Evolutionary conservation across 2,329 filamentous ascomycete genomes (phyloP), one percentile per base, ranked within the genome.

Genomic region (Pseudogymnoascus sp.): DNA sequence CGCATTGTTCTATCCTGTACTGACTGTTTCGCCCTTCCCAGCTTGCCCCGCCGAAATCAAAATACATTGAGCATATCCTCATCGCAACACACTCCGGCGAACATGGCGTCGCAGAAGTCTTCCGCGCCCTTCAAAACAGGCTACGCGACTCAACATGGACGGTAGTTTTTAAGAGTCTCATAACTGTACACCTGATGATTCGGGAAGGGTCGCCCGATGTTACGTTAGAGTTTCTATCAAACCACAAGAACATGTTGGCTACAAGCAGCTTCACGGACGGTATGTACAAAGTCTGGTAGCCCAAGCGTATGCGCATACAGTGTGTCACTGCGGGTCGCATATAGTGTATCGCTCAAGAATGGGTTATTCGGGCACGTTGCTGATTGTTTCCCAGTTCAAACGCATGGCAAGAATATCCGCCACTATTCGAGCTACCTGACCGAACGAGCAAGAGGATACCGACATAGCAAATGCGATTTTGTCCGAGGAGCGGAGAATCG

Each of bases 31-130:
- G 17, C 50, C 44, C 62, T 63, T 11, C 40, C 64, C 73, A 96
- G 91, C 89, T 93, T 78, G 95, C 95, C 69, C 91, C 95, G 67
- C 95, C 95, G 61, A 99, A 99, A 80, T 95, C 93, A 64, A 99
- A 99, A 79, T 99, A 97, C 80, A 96, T 99, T 80, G 95, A 99
- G 77, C 92, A 97, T 75, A 97, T 99, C 74, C 84, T 99, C 64
- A 84, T 97, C 69, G 93, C 95, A 67, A 99, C 95, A 38, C 91
- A 97, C 78, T 89, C 92, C 21, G 95, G 93, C 70, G 95, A 99
- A 78, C 90, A 91, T 62, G 95, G 93, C 69, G 91, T 99, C 65
- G 93, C 88, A 65, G 95, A 99, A 78, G 90, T 99, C 73, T 97
- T 99, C 76, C 88, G 95, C 66, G 91, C 92, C 44, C 81, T 99